Percentiles rank a stretch among this genome's conserved stretches.
Conservation (phyloP, 768 basidiomycete species). For the Strobilomyces dryophilus region DNA sequence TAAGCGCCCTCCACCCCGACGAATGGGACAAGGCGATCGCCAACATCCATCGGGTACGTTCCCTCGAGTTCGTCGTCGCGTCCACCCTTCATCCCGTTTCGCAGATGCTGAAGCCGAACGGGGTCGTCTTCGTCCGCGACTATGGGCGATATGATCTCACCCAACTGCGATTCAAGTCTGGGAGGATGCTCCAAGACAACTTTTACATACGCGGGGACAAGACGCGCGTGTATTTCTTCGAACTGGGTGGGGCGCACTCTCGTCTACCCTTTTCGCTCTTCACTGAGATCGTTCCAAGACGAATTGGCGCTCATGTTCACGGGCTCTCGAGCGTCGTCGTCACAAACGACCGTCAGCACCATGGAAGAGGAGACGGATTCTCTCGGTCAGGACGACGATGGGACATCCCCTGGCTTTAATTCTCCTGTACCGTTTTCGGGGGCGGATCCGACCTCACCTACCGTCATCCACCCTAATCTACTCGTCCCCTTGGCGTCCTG, state of each 20-base stretch:
- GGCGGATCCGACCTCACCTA: neutral
- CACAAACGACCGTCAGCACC: slow-evolving; percentile 27
- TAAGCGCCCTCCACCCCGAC: slow-evolving; percentile 88
- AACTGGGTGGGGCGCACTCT: slow-evolving; percentile 51
- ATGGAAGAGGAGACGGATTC: slow-evolving; percentile 36
- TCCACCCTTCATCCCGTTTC: neutral
- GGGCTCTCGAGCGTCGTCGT: slow-evolving; percentile 43
- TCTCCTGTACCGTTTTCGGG: too few relatives aligned
- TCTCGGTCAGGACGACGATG: slow-evolving; percentile 14
- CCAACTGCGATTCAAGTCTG: slow-evolving; percentile 87
- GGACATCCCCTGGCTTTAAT: neutral
- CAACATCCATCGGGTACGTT: slow-evolving; percentile 70
- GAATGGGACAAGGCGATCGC: slow-evolving; percentile 85
- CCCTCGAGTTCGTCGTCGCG: neutral
- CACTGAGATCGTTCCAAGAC: slow-evolving; percentile 38
- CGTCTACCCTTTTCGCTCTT: neutral
- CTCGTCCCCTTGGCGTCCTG: slow-evolving; percentile 19
- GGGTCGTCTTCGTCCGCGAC: slow-evolving; percentile 81
- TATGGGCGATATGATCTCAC: slow-evolving; percentile 95
- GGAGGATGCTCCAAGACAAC: slow-evolving; percentile 86
- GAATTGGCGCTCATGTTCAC: slow-evolving; percentile 80
- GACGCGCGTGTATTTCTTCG: slow-evolving; percentile 97
- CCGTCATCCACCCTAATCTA: slow-evolving; percentile 36
- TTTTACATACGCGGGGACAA: slow-evolving; percentile 97
- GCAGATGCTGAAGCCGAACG: slow-evolving; percentile 89